Evolutionary conservation across 1,139 yeast species (phyloP).

Genomic region (Debaryomyces psychrophilus): DNA sequence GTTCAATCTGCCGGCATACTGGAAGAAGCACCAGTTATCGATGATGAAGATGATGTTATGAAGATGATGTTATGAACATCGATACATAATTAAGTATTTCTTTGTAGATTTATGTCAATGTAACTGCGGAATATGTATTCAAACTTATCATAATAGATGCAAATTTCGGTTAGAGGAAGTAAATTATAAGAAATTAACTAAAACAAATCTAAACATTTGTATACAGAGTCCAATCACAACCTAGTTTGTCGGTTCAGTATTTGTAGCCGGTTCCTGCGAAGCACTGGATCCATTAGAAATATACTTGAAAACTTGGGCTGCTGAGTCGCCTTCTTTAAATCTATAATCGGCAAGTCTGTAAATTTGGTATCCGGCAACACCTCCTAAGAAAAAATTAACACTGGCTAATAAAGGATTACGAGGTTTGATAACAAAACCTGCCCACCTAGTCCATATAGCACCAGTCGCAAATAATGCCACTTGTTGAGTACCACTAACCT

Average conservation of each 20-base stretch:
- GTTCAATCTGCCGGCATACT: background rate
- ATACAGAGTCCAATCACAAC: background rate
- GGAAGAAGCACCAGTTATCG: background rate
- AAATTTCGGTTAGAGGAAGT: background rate
- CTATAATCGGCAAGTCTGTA: slow-evolving; percentile 71
- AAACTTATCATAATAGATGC: slow-evolving; percentile 5
- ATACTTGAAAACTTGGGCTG: slow-evolving; percentile 58
- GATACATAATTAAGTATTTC: slow-evolving; percentile 12
- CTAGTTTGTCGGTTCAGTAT: background rate
- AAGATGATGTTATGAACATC: slow-evolving; percentile 21
- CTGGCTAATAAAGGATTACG: slow-evolving; percentile 85
- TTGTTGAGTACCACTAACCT: slow-evolving; percentile 89
- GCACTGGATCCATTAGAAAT: slow-evolving; percentile 43
- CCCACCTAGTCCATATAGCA: slow-evolving; percentile 98
- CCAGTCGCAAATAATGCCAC: slow-evolving; percentile 90
- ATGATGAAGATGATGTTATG: slow-evolving; percentile 12
- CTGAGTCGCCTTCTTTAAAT: slow-evolving; percentile 48
- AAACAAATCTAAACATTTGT: slow-evolving; percentile 1
- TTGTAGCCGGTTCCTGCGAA: slow-evolving; percentile 1
- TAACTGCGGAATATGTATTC: slow-evolving; percentile 1
- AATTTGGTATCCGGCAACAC: slow-evolving; percentile 87
- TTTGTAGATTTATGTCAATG: background rate
- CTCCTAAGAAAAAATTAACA: slow-evolving; percentile 90
- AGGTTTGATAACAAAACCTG: slow-evolving; percentile 84
- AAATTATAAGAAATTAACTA: background rate